Conservation (phyloP, 805 yeast species). For the Metschnikowia amazonensis region DNA sequence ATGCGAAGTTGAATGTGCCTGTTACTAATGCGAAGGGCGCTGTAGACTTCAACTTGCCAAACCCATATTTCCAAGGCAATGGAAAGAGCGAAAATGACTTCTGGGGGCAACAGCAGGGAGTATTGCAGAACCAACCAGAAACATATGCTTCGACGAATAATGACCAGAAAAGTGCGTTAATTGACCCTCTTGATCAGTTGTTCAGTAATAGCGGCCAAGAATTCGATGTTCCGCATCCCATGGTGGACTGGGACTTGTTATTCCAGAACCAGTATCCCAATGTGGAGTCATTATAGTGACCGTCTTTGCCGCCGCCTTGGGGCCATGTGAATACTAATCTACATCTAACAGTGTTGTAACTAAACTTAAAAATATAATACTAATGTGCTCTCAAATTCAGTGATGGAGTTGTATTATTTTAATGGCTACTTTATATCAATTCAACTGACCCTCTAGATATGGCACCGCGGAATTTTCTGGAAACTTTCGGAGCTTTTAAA, state of each 20-base stretch:
- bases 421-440: background rate
- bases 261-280: slow-evolving; percentile 8
- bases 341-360: background rate
- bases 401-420: background rate
- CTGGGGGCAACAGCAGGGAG: background rate
- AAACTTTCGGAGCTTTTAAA: slow-evolving; percentile 13
- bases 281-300: background rate
- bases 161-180: background rate
- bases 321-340: background rate
- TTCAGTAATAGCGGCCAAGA: slow-evolving; percentile 17
- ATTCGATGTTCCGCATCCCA: slow-evolving; percentile 7
- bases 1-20: background rate
- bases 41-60: background rate
- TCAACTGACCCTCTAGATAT: background rate
- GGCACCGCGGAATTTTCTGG: slow-evolving; percentile 16
- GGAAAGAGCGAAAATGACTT: background rate
- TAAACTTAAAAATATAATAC: background rate
- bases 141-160: background rate
- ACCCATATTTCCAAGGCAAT: background rate
- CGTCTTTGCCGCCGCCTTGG: background rate
- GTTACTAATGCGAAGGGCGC: too few relatives aligned
- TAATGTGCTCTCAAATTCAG: background rate
- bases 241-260: slow-evolving; percentile 15
- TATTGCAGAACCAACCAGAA: background rate
- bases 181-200: slow-evolving; percentile 11